Percentiles rank a stretch among this genome's conserved stretches.
Evolutionary conservation across 352 stramenopile genomes (phyloP).

Genomic region (Pythium dissotocum): DNA sequence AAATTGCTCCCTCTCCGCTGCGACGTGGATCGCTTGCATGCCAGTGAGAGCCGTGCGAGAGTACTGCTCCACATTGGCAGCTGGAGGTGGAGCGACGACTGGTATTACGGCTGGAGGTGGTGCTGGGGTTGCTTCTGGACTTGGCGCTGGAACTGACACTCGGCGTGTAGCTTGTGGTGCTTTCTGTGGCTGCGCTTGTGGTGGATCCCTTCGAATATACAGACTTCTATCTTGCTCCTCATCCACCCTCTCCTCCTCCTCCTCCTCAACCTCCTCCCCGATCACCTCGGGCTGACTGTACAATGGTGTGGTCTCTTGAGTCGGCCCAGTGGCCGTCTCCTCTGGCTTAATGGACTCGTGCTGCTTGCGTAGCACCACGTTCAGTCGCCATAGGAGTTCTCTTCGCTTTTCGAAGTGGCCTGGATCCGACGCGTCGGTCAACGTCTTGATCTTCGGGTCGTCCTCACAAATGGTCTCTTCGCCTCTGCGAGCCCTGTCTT

Average conservation of each 20-base stretch:
- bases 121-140: neutral
- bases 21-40: slow-evolving; percentile 31
- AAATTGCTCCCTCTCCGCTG: slow-evolving; percentile 23
- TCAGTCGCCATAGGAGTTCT: slow-evolving; percentile 19
- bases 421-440: neutral
- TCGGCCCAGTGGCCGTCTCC: neutral
- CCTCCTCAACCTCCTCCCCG: neutral
- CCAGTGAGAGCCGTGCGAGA: slow-evolving; percentile 20
- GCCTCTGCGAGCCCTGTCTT: slow-evolving; percentile 2
- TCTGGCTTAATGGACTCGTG: slow-evolving; percentile 5
- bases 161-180: neutral
- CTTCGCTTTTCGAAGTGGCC: slow-evolving; percentile 18
- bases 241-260: slow-evolving; percentile 12
- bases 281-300: neutral
- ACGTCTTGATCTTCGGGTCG: neutral
- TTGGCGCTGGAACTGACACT: too few relatives aligned
- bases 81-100: neutral
- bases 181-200: neutral
- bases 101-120: neutral
- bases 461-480: neutral
- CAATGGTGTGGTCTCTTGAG: neutral
- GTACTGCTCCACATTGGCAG: slow-evolving; percentile 3
- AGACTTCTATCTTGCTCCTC: neutral
- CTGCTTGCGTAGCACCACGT: slow-evolving; percentile 21
- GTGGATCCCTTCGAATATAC: slow-evolving; percentile 10